phyloP scores from a whole-genome alignment of 805 yeast species.

The Yamadazyma sp. region DNA sequence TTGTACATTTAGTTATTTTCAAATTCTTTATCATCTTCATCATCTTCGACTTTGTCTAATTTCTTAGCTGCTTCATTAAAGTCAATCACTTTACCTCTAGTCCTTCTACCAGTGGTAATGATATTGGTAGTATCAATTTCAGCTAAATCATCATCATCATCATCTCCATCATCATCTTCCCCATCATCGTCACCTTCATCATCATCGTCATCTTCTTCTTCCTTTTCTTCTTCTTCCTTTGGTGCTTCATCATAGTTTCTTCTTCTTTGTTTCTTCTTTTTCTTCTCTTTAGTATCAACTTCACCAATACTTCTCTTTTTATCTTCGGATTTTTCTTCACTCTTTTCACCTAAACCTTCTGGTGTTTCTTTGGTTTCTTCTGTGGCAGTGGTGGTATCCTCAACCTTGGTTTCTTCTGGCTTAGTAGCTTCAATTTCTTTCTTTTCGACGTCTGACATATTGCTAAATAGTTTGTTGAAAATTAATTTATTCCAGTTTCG shows the following conservation, averaged over 20 bases:
- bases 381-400: not conserved
- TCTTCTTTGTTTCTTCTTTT: constrained; percentile 54
- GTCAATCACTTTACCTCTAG: constrained; percentile 86
- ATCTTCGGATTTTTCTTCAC: constrained; percentile 2
- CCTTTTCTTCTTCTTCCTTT: constrained; percentile 36
- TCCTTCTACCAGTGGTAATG: constrained; percentile 81
- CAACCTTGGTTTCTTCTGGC: not conserved
- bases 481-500: too few species aligned
- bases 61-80: constrained; percentile 77
- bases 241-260: constrained; percentile 58
- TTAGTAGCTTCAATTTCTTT: not conserved
- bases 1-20: constrained; percentile 4
- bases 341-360: not conserved
- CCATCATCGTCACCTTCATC: constrained; percentile 45
- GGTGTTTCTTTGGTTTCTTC: not conserved
- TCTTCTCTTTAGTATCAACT: constrained; percentile 9
- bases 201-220: constrained; percentile 46
- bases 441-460: too few species aligned
- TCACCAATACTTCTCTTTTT: constrained; percentile 11
- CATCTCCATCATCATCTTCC: constrained; percentile 48
- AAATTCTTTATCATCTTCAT: constrained; percentile 36
- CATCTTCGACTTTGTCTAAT: constrained; percentile 45
- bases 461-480: too few species aligned
- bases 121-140: constrained; percentile 83
- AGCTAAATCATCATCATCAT: constrained; percentile 66